A percentile compares a stretch with the other conserved stretches of the same genome.
phyloP scores from a whole-genome alignment of 2,329 filamentous ascomycete species.

The Drechslerella dactyloides region DNA sequence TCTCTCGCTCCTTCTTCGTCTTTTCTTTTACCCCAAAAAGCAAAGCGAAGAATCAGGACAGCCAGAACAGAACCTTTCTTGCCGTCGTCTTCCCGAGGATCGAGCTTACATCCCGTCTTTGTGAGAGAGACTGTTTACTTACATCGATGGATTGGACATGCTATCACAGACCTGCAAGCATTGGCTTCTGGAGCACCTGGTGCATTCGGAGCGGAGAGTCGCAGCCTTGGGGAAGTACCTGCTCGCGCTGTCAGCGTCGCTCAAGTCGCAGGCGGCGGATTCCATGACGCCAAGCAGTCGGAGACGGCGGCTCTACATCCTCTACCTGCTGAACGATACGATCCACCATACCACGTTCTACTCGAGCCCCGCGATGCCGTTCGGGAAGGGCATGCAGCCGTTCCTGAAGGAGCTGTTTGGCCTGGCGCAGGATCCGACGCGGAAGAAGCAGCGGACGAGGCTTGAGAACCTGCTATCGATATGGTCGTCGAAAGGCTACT shows the following conservation, averaged over 20 bases:
- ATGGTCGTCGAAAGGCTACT: constrained; percentile 74
- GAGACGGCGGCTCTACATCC: constrained; percentile 74
- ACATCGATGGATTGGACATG: constrained; percentile 56
- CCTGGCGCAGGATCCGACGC: constrained; percentile 66
- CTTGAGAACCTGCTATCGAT: constrained; percentile 69
- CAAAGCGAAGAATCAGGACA: constrained; percentile 5
- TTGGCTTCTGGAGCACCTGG: constrained; percentile 78
- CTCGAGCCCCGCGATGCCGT: constrained; percentile 61
- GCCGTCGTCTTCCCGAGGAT: constrained; percentile 10
- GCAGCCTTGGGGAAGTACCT: constrained; percentile 77
- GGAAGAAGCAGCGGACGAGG: constrained; percentile 70
- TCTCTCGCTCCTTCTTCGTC: constrained; percentile 47
- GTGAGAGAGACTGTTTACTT: constrained; percentile 48
- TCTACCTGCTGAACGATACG: constrained; percentile 80
- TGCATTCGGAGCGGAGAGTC: constrained; percentile 70
- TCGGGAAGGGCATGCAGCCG: constrained; percentile 66
- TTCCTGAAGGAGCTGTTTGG: constrained; percentile 69
- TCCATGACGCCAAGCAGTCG: constrained; percentile 63
- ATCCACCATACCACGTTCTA: constrained; percentile 71
- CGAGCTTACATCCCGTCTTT: constrained; percentile 2
- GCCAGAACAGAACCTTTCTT: constrained; percentile 8
- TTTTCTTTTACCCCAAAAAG: constrained; percentile 27
- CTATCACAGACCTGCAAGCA: constrained; percentile 77
- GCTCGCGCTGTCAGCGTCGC: constrained; percentile 70
- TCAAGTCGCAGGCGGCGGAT: constrained; percentile 56